Percentiles rank a stretch among this genome's conserved stretches.
Evolutionary conservation across 306 rosid species (phyloP).

Genomic region (Glycine tomentella): DNA sequence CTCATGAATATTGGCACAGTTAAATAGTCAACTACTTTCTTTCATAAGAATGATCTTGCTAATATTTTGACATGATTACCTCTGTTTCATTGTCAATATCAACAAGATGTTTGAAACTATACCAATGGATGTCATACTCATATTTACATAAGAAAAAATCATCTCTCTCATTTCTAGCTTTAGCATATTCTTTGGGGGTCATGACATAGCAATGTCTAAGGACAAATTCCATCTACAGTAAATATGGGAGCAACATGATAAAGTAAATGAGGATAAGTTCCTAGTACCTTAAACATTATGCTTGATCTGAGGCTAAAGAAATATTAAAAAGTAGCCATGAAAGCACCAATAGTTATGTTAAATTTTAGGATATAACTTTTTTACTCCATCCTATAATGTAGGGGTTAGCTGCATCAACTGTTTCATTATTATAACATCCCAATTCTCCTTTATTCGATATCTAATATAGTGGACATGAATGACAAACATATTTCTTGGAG

Average conservation of each 20-base stretch:
- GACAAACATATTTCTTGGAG: slow-evolving; percentile 4
- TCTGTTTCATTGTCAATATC: slow-evolving; percentile 68
- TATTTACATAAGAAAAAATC: slow-evolving; percentile 88
- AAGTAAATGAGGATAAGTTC: slow-evolving; percentile 37
- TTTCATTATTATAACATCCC: not conserved
- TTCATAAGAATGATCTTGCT: slow-evolving; percentile 28
- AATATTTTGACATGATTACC: slow-evolving; percentile 54
- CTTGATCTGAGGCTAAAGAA: slow-evolving; percentile 13
- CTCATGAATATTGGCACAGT: slow-evolving; percentile 10
- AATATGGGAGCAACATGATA: slow-evolving; percentile 34
- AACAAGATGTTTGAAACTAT: slow-evolving; percentile 85
- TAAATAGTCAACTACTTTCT: slow-evolving; percentile 31
- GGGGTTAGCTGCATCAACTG: slow-evolving; percentile 4
- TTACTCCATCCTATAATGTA: slow-evolving; percentile 12
- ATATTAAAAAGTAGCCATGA: slow-evolving; percentile 14
- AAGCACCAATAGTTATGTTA: slow-evolving; percentile 1
- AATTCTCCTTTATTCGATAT: slow-evolving; percentile 1
- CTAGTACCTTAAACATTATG: not conserved
- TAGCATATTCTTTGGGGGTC: slow-evolving; percentile 80
- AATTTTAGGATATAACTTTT: slow-evolving; percentile 13
- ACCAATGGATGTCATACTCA: slow-evolving; percentile 90
- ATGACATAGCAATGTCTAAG: slow-evolving; percentile 78
- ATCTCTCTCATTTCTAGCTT: slow-evolving; percentile 78
- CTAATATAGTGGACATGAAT: not conserved
- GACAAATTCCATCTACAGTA: slow-evolving; percentile 80